These are phyloP conservation scores for Neonectria sp. DNA, from an alignment of 2,329 filamentous ascomycete genomes.

Conservation along the genomic window DNA sequence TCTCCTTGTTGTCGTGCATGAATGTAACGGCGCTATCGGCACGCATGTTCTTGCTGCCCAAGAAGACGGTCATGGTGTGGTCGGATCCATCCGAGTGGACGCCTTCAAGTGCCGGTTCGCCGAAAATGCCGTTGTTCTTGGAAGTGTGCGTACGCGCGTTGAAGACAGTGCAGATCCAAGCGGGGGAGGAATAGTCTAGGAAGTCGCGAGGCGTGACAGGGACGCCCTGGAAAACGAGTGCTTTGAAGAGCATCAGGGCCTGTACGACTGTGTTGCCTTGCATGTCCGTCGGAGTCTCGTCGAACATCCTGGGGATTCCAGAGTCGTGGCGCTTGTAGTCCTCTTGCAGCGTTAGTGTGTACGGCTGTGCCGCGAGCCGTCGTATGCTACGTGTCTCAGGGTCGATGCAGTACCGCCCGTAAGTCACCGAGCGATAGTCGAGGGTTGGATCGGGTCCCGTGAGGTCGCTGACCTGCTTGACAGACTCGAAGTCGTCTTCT, in stretches of 20 bases:
- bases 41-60: slow-evolving; percentile 47
- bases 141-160: slow-evolving; percentile 46
- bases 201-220: slow-evolving; percentile 33
- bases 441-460: slow-evolving; percentile 45
- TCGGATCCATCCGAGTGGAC: slow-evolving; percentile 50
- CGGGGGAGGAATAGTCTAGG: slow-evolving; percentile 44
- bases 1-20: slow-evolving; percentile 45
- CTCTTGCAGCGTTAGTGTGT: slow-evolving; percentile 44
- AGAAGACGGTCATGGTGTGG: slow-evolving; percentile 49
- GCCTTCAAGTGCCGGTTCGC: slow-evolving; percentile 49
- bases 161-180: slow-evolving; percentile 46
- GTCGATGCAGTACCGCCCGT: slow-evolving; percentile 47
- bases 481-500: slow-evolving; percentile 43
- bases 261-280: slow-evolving; percentile 50
- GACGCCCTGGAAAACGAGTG: slow-evolving; percentile 44
- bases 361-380: slow-evolving; percentile 47
- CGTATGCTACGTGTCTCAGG: slow-evolving; percentile 39
- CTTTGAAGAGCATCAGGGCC: slow-evolving; percentile 49
- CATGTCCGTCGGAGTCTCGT: slow-evolving; percentile 44
- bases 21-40: slow-evolving; percentile 47
- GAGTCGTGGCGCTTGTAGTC: slow-evolving; percentile 50
- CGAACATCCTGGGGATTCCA: slow-evolving; percentile 43
- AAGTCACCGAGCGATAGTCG: slow-evolving; percentile 41
- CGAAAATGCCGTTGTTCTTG: slow-evolving; percentile 37
- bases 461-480: slow-evolving; percentile 42